phyloP scores from a whole-genome alignment of 768 basidiomycete genomes.

The Termitomyces sp. region DNA sequence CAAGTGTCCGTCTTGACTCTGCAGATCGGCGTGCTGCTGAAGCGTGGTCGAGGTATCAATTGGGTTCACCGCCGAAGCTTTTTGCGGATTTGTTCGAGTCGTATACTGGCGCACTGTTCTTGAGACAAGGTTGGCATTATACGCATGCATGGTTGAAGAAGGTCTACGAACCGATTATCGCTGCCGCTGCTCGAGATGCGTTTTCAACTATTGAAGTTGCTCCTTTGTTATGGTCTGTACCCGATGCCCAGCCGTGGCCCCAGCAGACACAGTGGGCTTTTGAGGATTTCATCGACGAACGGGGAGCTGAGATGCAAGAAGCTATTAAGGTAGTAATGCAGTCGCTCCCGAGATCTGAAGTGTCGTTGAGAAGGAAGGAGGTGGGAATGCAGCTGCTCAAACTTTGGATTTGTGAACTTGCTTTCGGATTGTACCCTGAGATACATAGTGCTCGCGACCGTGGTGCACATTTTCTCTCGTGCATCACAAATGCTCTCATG shows the following conservation, averaged over 20 bases:
- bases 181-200: constrained; percentile 24
- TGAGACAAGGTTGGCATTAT: constrained; percentile 27
- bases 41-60: constrained; percentile 19
- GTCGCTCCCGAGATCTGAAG: constrained; percentile 9
- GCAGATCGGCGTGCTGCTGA: constrained; percentile 16
- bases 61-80: constrained; percentile 26
- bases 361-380: constrained; percentile 22
- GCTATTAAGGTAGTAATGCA: not conserved
- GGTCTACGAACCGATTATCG: constrained; percentile 23
- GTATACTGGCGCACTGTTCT: constrained; percentile 28
- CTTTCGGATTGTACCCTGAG: constrained; percentile 23
- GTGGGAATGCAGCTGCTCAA: constrained; percentile 29
- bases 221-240: constrained; percentile 1
- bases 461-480: constrained; percentile 23
- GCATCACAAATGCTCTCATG: constrained; percentile 19
- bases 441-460: constrained; percentile 18
- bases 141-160: constrained; percentile 24
- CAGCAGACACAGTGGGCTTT: constrained; percentile 2
- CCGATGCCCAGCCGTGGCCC: constrained; percentile 8
- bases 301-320: not conserved
- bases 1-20: constrained; percentile 23
- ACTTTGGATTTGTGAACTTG: constrained; percentile 28
- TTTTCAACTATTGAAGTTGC: constrained; percentile 13
- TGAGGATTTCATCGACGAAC: constrained; percentile 9
- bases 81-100: constrained; percentile 34